Base-by-base conservation (phyloP, 2,329 filamentous ascomycete genomes). In the Fusarium nanum region DNA sequence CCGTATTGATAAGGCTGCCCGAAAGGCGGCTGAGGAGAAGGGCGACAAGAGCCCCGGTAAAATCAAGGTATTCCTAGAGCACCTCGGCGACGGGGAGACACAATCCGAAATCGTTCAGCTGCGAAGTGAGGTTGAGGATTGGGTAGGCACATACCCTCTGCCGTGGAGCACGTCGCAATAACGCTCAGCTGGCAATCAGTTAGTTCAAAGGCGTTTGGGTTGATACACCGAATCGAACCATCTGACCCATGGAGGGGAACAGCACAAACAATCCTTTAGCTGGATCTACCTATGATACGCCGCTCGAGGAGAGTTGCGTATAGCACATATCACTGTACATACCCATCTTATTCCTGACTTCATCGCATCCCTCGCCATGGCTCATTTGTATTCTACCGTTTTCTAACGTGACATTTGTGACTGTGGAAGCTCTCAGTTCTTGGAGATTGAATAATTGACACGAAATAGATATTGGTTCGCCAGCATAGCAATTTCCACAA, bases 91-190 rank as follows among this genome's bases (percentile, higher is more conserved):
- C 68, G 91, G 92, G 47, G 87, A 91, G 73, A 85, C 86, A 50
- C 86, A 92, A 57, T 82, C 88, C 7, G 92, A 93, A 81, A 92
- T 94, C 73, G 85, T 92, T 23, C 89, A 92, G 81, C 81, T 94
- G 73, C 86, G 89, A 72, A 88, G 88, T 70, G 91, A 93, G 81
- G 91, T 94, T n/a, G 88, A 89, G 72, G 89, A 92, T 74, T 94
- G 92, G 91, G 91, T 92, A 13, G 88, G 90, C 54, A 92, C 90
- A 2, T 93, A 93, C 76, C 86, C 89, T 5, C 80, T 93, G 71
- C 91, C 91, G 13, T 93, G 91, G 91, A 85, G 87, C 54, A 77
- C 81, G 47, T 73, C 73, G 25, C 71, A 76, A 70, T 80, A 63
- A 74, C 54, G 22, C 22, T 25, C 27, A 12, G 16, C 18, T 28